These are phyloP conservation scores for Leucaena leucocephala DNA, from an alignment of 306 rosid species.

Conservation along the genomic window DNA sequence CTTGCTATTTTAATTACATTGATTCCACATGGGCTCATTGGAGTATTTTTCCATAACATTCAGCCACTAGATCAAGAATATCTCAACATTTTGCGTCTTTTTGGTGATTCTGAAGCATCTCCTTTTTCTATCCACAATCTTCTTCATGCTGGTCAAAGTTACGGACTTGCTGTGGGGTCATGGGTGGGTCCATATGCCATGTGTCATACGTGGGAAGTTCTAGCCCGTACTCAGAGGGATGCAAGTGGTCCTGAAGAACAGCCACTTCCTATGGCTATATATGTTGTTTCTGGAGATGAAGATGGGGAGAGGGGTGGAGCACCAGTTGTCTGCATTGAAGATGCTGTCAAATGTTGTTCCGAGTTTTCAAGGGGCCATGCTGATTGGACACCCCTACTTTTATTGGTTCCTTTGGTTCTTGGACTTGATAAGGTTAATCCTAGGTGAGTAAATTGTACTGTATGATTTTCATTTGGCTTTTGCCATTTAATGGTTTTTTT, in stretches of 20 bases:
- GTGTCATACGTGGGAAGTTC: conserved; percentile 96
- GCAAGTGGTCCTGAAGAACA: conserved; percentile 51
- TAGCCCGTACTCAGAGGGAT: conserved; percentile 60
- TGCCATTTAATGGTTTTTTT: neutral
- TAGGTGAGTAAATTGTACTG: conserved; percentile 53
- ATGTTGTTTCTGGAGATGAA: conserved; percentile 96
- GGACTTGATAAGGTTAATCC: conserved; percentile 96
- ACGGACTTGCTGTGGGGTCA: conserved; percentile 89
- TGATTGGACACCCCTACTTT: conserved; percentile 87
- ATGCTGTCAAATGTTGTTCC: conserved; percentile 72
- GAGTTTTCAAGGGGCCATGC: conserved; percentile 60
- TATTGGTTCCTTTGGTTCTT: conserved; percentile 97
- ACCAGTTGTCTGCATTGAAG: conserved; percentile 88
- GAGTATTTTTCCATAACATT: conserved; percentile 27
- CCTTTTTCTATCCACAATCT: conserved; percentile 87
- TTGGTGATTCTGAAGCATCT: conserved; percentile 82
- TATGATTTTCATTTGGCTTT: neutral
- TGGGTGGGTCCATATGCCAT: conserved; percentile 99
- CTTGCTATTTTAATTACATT: neutral
- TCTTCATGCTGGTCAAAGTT: conserved; percentile 84
- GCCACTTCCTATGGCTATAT: conserved; percentile 87
- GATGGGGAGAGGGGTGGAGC: conserved; percentile 99
- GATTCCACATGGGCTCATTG: conserved; percentile 17
- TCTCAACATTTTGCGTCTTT: conserved; percentile 64
- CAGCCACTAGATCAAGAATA: conserved; percentile 76